Evolutionary conservation across 345 rosid species (phyloP).

Genomic region (Limnanthes douglasii): DNA sequence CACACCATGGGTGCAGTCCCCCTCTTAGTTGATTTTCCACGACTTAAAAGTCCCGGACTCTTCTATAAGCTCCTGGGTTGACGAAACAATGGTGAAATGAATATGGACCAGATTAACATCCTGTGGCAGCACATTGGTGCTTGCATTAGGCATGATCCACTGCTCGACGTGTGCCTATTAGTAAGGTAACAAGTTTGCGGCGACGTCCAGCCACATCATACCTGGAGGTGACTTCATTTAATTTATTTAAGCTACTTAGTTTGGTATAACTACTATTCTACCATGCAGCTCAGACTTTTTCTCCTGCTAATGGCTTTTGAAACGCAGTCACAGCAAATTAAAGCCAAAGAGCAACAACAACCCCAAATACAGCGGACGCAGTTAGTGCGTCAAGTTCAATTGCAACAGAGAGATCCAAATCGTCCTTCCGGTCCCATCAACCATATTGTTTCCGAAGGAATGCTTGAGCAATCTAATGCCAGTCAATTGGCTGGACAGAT

Average conservation of each 20-base stretch:
- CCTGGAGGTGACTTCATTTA: conserved; percentile 30
- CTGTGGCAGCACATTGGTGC: too few relatives aligned
- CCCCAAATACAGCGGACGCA: conserved; percentile 73
- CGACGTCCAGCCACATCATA: conserved; percentile 52
- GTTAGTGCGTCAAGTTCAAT: conserved; percentile 63
- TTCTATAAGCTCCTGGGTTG: too few relatives aligned
- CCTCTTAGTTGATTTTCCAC: too few relatives aligned
- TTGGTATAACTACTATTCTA: neutral
- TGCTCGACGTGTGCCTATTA: too few relatives aligned
- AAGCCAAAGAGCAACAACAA: conserved; percentile 85
- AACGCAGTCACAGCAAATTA: conserved; percentile 59
- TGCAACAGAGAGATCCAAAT: conserved; percentile 64
- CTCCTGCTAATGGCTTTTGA: conserved; percentile 5
- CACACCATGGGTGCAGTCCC: too few relatives aligned
- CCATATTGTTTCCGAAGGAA: conserved; percentile 50
- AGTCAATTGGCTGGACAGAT: conserved; percentile 78
- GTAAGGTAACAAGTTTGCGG: too few relatives aligned
- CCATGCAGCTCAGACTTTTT: conserved; percentile 1
- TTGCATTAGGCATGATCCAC: too few relatives aligned
- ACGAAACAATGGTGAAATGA: too few relatives aligned
- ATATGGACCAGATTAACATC: too few relatives aligned
- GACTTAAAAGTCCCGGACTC: too few relatives aligned
- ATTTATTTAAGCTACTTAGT: neutral
- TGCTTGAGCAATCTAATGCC: conserved; percentile 68
- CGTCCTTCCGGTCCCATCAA: conserved; percentile 61